phyloP scores from a whole-genome alignment of 2,329 filamentous ascomycete genomes.

The Hypoxylon sp. region DNA sequence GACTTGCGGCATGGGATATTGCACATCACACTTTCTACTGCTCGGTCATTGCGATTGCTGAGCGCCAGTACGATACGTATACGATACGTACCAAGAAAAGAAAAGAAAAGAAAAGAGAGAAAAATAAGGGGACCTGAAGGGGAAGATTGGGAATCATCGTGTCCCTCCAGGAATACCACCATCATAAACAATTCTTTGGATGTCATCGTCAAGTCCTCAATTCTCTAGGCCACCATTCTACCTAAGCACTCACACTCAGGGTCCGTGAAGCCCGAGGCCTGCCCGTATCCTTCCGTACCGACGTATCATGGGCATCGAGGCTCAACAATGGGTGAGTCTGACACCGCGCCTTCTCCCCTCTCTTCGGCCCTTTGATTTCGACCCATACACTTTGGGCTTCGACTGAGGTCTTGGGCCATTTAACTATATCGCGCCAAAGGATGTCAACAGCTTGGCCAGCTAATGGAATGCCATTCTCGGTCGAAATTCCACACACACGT shows the following conservation, averaged over 20 bases:
- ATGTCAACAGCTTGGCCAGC: slow-evolving; percentile 8
- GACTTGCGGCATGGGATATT: slow-evolving; percentile 37
- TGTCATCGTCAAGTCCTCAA: slow-evolving; percentile 12
- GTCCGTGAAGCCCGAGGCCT: slow-evolving; percentile 29
- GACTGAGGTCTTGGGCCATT: slow-evolving; percentile 4
- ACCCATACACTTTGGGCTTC: neutral
- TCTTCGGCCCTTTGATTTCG: neutral
- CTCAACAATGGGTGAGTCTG: slow-evolving; percentile 50
- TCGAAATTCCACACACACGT: neutral
- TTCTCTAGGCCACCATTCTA: slow-evolving; percentile 21
- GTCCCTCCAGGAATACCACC: slow-evolving; percentile 20
- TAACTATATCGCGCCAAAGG: slow-evolving; percentile 15
- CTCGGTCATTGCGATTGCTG: slow-evolving; percentile 6
- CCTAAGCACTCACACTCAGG: slow-evolving; percentile 1
- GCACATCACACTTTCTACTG: slow-evolving; percentile 31
- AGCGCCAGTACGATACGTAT: neutral
- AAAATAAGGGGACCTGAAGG: slow-evolving; percentile 34
- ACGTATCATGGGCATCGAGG: slow-evolving; percentile 49
- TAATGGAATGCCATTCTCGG: slow-evolving; percentile 11
- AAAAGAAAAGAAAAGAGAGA: slow-evolving; percentile 1
- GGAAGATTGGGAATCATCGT: slow-evolving; percentile 26
- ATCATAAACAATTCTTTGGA: slow-evolving; percentile 26
- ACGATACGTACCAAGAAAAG: neutral
- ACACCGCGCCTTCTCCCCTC: slow-evolving; percentile 4
- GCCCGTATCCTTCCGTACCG: slow-evolving; percentile 25